Evolutionary conservation across 306 rosid species (phyloP).

Genomic region (Acacia acuminata): DNA sequence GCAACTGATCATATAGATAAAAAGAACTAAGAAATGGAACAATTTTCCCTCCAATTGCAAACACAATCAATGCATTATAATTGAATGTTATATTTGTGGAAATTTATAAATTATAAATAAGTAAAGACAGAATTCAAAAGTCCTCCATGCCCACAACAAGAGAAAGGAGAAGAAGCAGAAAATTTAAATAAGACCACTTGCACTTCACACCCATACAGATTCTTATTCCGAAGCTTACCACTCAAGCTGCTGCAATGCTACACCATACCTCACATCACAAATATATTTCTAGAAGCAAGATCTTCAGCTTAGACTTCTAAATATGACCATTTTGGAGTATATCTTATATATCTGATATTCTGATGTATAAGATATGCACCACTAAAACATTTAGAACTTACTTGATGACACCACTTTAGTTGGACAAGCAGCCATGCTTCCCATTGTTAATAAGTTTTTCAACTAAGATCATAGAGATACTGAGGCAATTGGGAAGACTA

Average conservation of each 20-base stretch:
- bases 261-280: constrained; percentile 4
- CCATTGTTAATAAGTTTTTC: neutral
- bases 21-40: neutral
- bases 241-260: constrained; percentile 5
- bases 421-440: neutral
- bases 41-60: neutral
- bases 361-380: too few species aligned
- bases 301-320: constrained; percentile 20
- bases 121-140: neutral
- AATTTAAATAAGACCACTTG: neutral
- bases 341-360: neutral
- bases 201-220: neutral
- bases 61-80: neutral
- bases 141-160: constrained; percentile 9
- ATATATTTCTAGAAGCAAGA: neutral
- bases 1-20: neutral
- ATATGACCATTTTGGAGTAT: constrained; percentile 16
- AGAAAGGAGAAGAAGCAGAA: neutral
- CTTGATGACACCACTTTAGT: neutral
- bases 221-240: constrained; percentile 4
- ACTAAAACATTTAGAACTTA: neutral
- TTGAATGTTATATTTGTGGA: neutral
- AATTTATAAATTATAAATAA: neutral
- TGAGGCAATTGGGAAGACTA: neutral
- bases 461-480: neutral